These are phyloP conservation scores for Trifolium repens DNA, from an alignment of 306 rosid species.

Conservation along the genomic window DNA sequence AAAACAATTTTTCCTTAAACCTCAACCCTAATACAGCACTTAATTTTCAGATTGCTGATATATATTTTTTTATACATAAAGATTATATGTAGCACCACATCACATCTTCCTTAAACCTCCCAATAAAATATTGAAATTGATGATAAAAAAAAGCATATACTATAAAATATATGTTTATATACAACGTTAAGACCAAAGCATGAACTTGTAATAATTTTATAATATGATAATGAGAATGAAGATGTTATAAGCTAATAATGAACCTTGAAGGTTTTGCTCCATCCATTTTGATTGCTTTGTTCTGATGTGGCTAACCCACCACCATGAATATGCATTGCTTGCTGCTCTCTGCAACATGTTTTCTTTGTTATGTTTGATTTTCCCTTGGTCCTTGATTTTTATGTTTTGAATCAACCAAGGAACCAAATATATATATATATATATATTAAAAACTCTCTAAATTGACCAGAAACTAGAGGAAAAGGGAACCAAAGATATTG, in stretches of 20 bases:
- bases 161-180: not conserved
- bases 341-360: conserved; percentile 98
- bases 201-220: not conserved
- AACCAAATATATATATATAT: no score
- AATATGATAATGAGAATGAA: conserved; percentile 12
- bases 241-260: not conserved
- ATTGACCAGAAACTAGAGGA: no score
- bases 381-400: conserved; percentile 30
- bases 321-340: conserved; percentile 99
- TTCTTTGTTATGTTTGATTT: not conserved
- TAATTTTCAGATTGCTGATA: conserved; percentile 7
- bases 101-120: not conserved
- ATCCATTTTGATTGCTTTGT: conserved; percentile 99
- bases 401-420: no score
- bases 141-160: not conserved
- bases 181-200: conserved; percentile 29
- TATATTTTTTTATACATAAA: not conserved
- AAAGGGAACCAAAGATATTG: not conserved
- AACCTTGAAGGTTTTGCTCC: conserved; percentile 93
- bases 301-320: conserved; percentile 99
- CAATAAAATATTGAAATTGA: not conserved
- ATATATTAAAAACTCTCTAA: no score
- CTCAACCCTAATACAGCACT: not conserved
- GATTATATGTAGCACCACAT: no score
- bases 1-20: conserved; percentile 30